Evolutionary conservation across 208 protist genomes (phyloP), one percentile per base, ranked within the genome.

Genomic region (Strigomonas culicis): DNA sequence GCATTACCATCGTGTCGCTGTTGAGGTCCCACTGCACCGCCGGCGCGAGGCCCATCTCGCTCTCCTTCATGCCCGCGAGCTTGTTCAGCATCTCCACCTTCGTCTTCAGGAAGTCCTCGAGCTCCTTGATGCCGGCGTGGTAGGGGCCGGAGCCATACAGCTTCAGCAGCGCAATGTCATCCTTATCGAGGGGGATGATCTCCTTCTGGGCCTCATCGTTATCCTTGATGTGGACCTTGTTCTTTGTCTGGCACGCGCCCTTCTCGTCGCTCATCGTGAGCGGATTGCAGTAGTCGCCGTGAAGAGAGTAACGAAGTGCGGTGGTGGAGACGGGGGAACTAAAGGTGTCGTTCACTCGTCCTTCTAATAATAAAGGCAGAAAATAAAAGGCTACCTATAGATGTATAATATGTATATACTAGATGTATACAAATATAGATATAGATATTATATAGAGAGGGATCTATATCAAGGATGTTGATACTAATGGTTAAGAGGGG

Each of bases 141-240:
- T 99, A 99, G 47, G 98, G 97, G 31, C 94, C 90, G 56, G 86
- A 87, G 67, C 92, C 98, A 74, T 99, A 99, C 15, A 98, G 92
- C 70, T 99, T 99, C 28, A 99, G 84, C 17, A 99, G 68, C n/a
- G 95, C 97, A 79, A 99, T 99, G 75, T 99, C 98, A 63, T 97
- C 98, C 68, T 98, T 88, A 75, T 99, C 98, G 7, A 99, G 89
- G 22, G 98, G 90, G 52, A 96, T 92, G 63, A 98, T 94, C 49
- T 95, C 82, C 67, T 92, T 82, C 49, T 96, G 86, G 34, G 90
- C 79, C 59, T 95, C 82, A 15, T 92, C 82, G n/a, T 86, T 76
- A 27, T 81, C 80, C 71, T 90, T 88, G 11, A 90, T 34, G 39
- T 76, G 84, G 57, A 89, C 77, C 10, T 77, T 82, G 65, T 90